phyloP scores from a whole-genome alignment of 2,329 filamentous ascomycete genomes.

The Cladophialophora exuberans region DNA sequence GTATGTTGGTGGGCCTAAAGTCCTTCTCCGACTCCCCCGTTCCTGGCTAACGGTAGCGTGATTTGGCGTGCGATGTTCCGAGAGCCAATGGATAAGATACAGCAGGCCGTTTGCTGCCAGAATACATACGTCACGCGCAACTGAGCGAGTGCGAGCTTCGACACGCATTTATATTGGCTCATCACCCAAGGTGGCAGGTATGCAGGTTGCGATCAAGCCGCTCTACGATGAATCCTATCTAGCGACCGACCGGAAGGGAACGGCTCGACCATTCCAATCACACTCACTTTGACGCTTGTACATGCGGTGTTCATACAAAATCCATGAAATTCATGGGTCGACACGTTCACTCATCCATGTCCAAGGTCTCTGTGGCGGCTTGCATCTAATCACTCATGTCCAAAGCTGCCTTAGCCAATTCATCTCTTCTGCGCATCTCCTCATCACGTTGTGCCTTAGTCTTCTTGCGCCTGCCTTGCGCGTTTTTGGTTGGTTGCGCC shows the following conservation, averaged over 20 bases:
- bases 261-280: too few relatives aligned
- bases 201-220: too few relatives aligned
- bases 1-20: too few relatives aligned
- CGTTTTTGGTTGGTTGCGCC: not conserved
- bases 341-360: not conserved
- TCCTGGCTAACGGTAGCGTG: slow-evolving; percentile 27
- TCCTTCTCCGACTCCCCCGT: slow-evolving; percentile 17
- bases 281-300: too few relatives aligned
- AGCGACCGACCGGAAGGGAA: too few relatives aligned
- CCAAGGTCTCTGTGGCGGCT: not conserved
- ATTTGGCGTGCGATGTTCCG: not conserved
- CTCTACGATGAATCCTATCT: too few relatives aligned
- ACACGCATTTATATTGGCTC: too few relatives aligned
- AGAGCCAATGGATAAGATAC: slow-evolving; percentile 15
- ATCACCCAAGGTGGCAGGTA: too few relatives aligned
- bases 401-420: slow-evolving; percentile 26
- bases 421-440: slow-evolving; percentile 23
- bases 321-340: not conserved
- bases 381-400: slow-evolving; percentile 16
- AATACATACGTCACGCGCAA: slow-evolving; percentile 6
- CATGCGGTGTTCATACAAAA: too few relatives aligned
- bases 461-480: not conserved
- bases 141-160: not conserved
- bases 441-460: slow-evolving; percentile 13
- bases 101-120: slow-evolving; percentile 1